Percentiles rank a stretch among this genome's conserved stretches.
Evolutionary conservation across 2,329 filamentous ascomycete species (phyloP).

Genomic region (Thermoascus crustaceus): DNA sequence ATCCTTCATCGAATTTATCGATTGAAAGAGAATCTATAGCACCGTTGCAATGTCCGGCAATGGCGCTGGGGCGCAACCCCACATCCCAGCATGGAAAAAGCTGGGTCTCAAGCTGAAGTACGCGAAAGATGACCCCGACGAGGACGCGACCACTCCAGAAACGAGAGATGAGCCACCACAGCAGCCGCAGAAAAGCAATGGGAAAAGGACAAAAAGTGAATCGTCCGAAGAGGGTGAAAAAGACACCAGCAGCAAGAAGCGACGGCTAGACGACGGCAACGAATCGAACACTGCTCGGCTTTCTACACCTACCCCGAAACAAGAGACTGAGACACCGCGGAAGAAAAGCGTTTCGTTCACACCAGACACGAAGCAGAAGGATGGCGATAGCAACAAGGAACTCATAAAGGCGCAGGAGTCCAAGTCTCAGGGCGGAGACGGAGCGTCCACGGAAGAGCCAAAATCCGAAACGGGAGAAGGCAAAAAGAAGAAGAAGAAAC

Average conservation of each 20-base stretch:
- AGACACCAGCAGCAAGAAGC: slow-evolving; percentile 15
- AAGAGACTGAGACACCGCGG: slow-evolving; percentile 15
- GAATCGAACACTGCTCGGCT: background rate
- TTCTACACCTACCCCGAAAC: no score
- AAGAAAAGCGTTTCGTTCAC: slow-evolving; percentile 58
- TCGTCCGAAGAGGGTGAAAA: background rate
- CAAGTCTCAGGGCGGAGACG: slow-evolving; percentile 12
- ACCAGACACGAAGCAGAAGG: slow-evolving; percentile 51
- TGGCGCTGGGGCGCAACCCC: background rate
- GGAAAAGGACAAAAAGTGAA: slow-evolving; percentile 5
- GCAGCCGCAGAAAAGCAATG: slow-evolving; percentile 14
- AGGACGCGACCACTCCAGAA: slow-evolving; percentile 3
- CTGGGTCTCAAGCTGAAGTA: slow-evolving; percentile 54
- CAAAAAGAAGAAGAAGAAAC: slow-evolving; percentile 14
- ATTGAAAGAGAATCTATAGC: no score
- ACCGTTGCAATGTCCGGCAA: background rate
- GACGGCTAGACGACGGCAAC: background rate
- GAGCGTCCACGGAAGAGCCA: slow-evolving; percentile 26
- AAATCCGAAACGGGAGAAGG: slow-evolving; percentile 20
- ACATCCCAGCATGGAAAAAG: slow-evolving; percentile 52
- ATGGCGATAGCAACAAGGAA: slow-evolving; percentile 47
- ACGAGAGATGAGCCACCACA: slow-evolving; percentile 14
- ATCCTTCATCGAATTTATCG: no score
- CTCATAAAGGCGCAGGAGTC: slow-evolving; percentile 16
- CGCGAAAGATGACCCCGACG: slow-evolving; percentile 23